Conservation (phyloP, 768 basidiomycete species). For the Suillus spraguei region DNA sequence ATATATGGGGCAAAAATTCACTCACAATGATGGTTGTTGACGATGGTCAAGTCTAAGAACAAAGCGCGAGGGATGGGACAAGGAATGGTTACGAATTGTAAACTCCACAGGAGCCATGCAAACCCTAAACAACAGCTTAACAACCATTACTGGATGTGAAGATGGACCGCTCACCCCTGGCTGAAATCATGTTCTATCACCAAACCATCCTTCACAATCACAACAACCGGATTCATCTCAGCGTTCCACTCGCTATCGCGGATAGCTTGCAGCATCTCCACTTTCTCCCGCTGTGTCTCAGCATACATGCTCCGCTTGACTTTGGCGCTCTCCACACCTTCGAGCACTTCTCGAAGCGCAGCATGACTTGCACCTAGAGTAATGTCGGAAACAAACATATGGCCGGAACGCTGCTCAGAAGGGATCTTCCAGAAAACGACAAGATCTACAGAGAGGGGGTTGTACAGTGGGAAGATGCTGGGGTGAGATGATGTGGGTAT, state of each 20-base stretch:
- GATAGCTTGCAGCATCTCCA: conserved; percentile 67
- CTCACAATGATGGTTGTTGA: conserved; percentile 21
- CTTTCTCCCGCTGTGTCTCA: conserved; percentile 79
- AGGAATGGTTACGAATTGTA: conserved; percentile 70
- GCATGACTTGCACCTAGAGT: conserved; percentile 73
- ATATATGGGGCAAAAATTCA: conserved; percentile 10
- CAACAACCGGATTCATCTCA: conserved; percentile 74
- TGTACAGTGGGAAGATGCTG: conserved; percentile 78
- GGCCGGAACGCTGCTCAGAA: conserved; percentile 59
- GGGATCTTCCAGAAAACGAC: conserved; percentile 78
- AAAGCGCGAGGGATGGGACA: conserved; percentile 60
- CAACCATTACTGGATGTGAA: background rate
- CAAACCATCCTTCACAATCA: conserved; percentile 47
- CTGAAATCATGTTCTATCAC: conserved; percentile 65
- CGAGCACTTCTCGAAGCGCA: conserved; percentile 60
- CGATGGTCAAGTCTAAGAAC: conserved; percentile 49
- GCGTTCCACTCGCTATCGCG: conserved; percentile 72
- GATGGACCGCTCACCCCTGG: conserved; percentile 55
- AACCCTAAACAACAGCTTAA: conserved; percentile 43
- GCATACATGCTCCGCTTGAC: conserved; percentile 87
- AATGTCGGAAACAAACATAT: conserved; percentile 57
- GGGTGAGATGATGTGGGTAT: conserved; percentile 56
- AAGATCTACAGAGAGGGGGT: conserved; percentile 72
- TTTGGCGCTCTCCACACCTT: conserved; percentile 61
- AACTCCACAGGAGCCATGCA: conserved; percentile 57